Base-by-base conservation (phyloP, 2,329 filamentous ascomycete species). In the Coleophoma crateriformis region DNA sequence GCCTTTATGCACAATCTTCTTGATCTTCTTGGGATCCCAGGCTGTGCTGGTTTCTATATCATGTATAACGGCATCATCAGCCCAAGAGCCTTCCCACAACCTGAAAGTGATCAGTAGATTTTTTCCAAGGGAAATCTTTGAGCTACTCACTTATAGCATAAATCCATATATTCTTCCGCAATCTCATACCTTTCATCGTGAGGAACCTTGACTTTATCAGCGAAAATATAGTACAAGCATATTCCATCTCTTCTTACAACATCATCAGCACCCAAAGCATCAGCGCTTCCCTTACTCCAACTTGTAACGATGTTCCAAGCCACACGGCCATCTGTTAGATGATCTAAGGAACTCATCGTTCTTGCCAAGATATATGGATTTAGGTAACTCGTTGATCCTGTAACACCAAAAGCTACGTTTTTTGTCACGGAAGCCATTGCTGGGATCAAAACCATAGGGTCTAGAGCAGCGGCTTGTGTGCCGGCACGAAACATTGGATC, bases 351-450 rank as follows among this genome's bases (percentile, higher is more conserved):
- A 7, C 77, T 80, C 7, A 86, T 63, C 15, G 82, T 67, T 14
- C 83, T 64, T 0, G 84, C 83, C 12, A 87, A 68, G 57, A 84
- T 79, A 58, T 85, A 87, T 0, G 84, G 83, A 61, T 81, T 42
- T 15, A 42, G 13, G 51, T 86, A 87, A 0, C 79, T 84, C 1
- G 83, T 85, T 2, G 78, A 76, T 0, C 82, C 75, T 0, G 83
- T 86, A 1, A 86, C 79, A 1, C 82, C 82, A 51, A 87, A 85
- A 0, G 76, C 79, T 13, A 87, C 74, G 51, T 72, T 83, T 54
- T 77, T 75, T 0, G 83, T 86, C 0, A 71, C 82, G 0, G 82
- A 81, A 1, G 82, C 82, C 82, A 87, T 85, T 3, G 82, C 81
- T 4, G 81, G 74, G 0, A 86, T 71, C 1, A 82, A 72, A 1